Conservation (phyloP, 2,329 filamentous ascomycete genomes). For the Pseudogymnoascus sp. region DNA sequence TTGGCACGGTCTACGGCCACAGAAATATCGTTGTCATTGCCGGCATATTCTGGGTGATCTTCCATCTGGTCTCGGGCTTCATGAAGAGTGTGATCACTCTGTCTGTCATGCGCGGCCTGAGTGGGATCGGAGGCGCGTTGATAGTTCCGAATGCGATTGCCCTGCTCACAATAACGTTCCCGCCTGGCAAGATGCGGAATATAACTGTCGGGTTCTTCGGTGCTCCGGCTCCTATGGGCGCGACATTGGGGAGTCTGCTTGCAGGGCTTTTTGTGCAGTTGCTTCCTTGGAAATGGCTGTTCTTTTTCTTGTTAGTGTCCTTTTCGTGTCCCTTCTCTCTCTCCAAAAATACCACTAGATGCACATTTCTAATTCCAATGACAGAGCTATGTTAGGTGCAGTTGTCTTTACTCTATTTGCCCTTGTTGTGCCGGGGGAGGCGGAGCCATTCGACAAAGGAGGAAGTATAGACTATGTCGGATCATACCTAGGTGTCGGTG, state of each 20-base stretch:
- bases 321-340: background rate
- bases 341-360: slow-evolving; percentile 7
- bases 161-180: slow-evolving; percentile 40
- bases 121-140: slow-evolving; percentile 44
- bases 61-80: slow-evolving; percentile 39
- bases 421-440: slow-evolving; percentile 11
- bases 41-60: slow-evolving; percentile 35
- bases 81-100: slow-evolving; percentile 37
- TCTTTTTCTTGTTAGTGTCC: background rate
- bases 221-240: slow-evolving; percentile 40
- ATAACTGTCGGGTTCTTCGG: slow-evolving; percentile 41
- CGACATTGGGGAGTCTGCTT: slow-evolving; percentile 36
- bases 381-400: slow-evolving; percentile 9
- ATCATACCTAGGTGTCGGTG: background rate
- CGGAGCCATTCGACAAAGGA: background rate
- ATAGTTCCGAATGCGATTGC: slow-evolving; percentile 48
- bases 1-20: slow-evolving; percentile 48
- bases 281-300: slow-evolving; percentile 34
- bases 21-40: slow-evolving; percentile 40
- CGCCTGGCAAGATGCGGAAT: slow-evolving; percentile 40
- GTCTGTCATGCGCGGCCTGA: slow-evolving; percentile 37
- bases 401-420: slow-evolving; percentile 8
- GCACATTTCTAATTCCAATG: background rate
- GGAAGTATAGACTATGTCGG: background rate
- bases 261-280: slow-evolving; percentile 33